A percentile compares a stretch with the other conserved stretches of the same genome.
These are phyloP conservation scores for Boletus sp. DNA, from an alignment of 1,284 basidiomycete species.

Conservation along the genomic window DNA sequence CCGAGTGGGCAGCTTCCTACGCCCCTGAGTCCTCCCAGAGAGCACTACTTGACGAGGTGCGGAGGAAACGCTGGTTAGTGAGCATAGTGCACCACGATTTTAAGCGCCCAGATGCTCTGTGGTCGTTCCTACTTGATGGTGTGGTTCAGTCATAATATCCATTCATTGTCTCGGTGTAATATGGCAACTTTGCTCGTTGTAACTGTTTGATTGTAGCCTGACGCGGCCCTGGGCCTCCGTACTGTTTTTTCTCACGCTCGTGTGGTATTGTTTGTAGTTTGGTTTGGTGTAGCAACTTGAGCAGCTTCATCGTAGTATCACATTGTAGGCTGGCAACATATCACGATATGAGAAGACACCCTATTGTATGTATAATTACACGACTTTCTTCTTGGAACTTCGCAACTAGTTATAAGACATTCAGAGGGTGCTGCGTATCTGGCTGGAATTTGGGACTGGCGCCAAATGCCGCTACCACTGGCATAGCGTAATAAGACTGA, in stretches of 20 bases:
- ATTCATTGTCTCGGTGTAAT: background rate
- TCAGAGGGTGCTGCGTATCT: background rate
- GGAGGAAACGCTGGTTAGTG: constrained; percentile 84
- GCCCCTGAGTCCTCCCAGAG: constrained; percentile 74
- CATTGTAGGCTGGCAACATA: too few relatives aligned
- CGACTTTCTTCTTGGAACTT: background rate
- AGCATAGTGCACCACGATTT: constrained; percentile 96
- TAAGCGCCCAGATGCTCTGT: constrained; percentile 77
- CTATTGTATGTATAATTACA: background rate
- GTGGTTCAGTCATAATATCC: background rate
- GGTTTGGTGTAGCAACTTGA: background rate
- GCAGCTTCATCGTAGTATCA: too few relatives aligned
- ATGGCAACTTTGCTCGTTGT: background rate
- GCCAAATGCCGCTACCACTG: background rate
- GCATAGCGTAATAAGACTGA: background rate
- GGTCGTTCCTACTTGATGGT: constrained; percentile 72
- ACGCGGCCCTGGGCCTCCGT: background rate
- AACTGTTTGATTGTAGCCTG: background rate
- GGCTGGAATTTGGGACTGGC: background rate
- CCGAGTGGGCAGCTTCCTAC: constrained; percentile 91
- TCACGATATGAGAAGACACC: background rate
- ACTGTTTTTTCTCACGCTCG: background rate
- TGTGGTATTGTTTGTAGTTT: background rate
- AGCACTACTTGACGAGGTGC: constrained; percentile 68
- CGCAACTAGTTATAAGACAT: background rate